Percentiles rank a stretch among this genome's conserved stretches.
phyloP scores from a whole-genome alignment of 352 stramenopile species.

The Phytophthora quininea region DNA sequence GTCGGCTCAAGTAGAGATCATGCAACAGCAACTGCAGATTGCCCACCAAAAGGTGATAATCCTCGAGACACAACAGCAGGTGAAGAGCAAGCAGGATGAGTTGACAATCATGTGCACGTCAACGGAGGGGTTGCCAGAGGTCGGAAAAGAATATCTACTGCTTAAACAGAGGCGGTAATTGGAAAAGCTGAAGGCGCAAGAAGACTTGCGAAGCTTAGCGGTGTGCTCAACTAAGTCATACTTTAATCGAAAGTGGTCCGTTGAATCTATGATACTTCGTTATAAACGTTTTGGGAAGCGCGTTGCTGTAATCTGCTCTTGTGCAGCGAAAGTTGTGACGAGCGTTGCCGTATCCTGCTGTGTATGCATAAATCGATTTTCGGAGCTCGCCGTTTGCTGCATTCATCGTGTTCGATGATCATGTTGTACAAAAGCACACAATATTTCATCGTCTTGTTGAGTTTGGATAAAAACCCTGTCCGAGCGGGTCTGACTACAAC shows the following conservation, averaged over 20 bases:
- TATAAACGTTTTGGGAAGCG: background rate
- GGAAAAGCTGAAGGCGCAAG: slow-evolving; percentile 5
- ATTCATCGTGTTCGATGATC: slow-evolving; percentile 9
- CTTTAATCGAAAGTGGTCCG: slow-evolving; percentile 1
- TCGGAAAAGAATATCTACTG: slow-evolving; percentile 5
- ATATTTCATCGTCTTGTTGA: background rate
- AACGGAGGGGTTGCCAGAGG: slow-evolving; percentile 1
- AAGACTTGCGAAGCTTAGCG: background rate
- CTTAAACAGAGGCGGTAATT: slow-evolving; percentile 1
- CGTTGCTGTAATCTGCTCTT: background rate
- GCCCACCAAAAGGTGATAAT: slow-evolving; percentile 7
- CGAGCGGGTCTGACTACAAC: background rate
- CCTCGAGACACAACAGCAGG: slow-evolving; percentile 1
- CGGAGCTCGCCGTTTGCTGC: background rate
- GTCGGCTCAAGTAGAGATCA: slow-evolving; percentile 8
- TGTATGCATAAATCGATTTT: slow-evolving; percentile 7
- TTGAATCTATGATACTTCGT: slow-evolving; percentile 1
- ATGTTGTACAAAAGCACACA: background rate
- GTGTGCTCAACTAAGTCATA: background rate
- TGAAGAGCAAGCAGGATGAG: background rate
- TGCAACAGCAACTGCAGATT: slow-evolving; percentile 17
- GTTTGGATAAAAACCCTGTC: background rate
- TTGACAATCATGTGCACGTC: slow-evolving; percentile 8
- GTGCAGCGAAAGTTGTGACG: background rate
- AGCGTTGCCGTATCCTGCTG: background rate